Percentiles rank a stretch among this genome's conserved stretches.
Conservation (phyloP, 208 protist genomes). For the Crithidia mellificae region DNA sequence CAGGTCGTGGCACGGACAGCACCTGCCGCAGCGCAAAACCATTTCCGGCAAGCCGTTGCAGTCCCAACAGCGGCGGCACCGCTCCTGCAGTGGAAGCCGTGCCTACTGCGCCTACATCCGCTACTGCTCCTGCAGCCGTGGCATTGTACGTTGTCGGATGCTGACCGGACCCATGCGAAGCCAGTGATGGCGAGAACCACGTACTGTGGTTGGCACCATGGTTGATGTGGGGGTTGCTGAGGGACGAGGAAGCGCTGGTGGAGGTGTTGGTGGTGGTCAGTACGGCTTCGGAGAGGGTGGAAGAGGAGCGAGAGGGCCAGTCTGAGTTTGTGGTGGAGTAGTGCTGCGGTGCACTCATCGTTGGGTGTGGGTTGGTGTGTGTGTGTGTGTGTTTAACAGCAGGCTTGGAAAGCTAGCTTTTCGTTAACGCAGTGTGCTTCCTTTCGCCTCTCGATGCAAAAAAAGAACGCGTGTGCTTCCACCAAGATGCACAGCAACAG, state of each 20-base stretch:
- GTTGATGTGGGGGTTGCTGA: not conserved
- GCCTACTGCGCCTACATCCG: not conserved
- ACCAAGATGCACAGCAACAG: no score
- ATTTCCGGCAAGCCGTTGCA: conserved; percentile 23
- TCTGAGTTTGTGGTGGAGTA: not conserved
- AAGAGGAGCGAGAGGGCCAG: conserved; percentile 10
- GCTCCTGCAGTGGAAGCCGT: not conserved
- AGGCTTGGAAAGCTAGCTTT: no score
- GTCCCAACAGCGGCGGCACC: conserved; percentile 13
- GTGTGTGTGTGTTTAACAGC: no score
- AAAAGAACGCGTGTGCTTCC: no score
- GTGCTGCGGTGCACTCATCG: not conserved
- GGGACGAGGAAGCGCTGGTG: conserved; percentile 1
- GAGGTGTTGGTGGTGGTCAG: conserved; percentile 1
- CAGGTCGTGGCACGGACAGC: not conserved
- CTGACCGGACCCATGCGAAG: no score
- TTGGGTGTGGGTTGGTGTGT: no score
- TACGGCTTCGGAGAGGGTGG: not conserved
- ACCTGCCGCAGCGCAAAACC: conserved; percentile 20
- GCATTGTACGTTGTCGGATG: no score
- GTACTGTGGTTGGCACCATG: not conserved
- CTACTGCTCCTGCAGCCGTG: no score
- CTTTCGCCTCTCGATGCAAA: no score
- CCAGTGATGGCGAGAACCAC: no score
- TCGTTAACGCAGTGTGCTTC: no score